A percentile compares a stretch with the other conserved stretches of the same genome.
These are phyloP conservation scores for Scalesia atractyloides DNA, from an alignment of 129 eudicot species.

Conservation along the genomic window DNA sequence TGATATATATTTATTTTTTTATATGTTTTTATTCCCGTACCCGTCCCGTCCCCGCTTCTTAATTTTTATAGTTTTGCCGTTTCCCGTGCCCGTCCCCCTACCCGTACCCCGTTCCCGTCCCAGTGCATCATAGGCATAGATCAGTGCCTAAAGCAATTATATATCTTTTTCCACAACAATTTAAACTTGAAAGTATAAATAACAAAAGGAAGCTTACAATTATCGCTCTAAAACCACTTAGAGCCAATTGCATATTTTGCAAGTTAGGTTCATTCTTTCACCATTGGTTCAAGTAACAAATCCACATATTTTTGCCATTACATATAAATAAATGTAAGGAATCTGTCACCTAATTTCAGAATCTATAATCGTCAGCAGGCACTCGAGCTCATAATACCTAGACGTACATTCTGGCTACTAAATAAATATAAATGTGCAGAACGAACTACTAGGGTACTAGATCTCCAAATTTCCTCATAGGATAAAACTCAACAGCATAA, in stretches of 20 bases:
- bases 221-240: neutral
- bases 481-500: neutral
- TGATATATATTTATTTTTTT: too few relatives aligned
- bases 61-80: too few relatives aligned
- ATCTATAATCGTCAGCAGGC: neutral
- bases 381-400: conserved; percentile 7
- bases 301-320: neutral
- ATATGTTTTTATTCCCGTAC: too few relatives aligned
- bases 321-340: neutral
- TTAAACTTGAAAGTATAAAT: neutral
- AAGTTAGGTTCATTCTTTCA: neutral
- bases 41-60: too few relatives aligned
- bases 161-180: neutral
- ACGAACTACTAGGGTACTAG: too few relatives aligned
- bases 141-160: neutral
- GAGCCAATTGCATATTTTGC: neutral
- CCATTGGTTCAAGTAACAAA: neutral
- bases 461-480: conserved; percentile 1
- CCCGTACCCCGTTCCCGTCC: too few relatives aligned
- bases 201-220: neutral
- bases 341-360: neutral
- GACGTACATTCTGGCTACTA: neutral
- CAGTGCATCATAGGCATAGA: too few relatives aligned
- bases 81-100: too few relatives aligned
- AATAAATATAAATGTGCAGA: neutral